These are phyloP conservation scores for Apophysomyces trapeziformis DNA, from an alignment of 371 early-diverging fungal genomes.

Conservation along the genomic window DNA sequence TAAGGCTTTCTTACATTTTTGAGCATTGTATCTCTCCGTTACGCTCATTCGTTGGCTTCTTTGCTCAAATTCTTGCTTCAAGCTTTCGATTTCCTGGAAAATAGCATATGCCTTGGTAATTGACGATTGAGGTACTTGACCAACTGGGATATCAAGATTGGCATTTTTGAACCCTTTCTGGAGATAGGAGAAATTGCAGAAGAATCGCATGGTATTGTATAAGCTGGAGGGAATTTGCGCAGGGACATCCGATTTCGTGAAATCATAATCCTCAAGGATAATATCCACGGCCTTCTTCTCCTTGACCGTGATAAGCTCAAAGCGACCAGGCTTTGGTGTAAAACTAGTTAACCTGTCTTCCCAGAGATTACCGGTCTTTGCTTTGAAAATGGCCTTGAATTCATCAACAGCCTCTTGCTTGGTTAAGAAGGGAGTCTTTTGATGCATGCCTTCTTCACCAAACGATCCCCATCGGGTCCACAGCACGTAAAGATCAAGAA, in stretches of 20 bases:
- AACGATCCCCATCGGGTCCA: conserved; percentile 65
- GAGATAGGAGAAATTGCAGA: conserved; percentile 49
- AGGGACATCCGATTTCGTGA: conserved; percentile 12
- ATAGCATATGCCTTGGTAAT: conserved; percentile 45
- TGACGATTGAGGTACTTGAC: conserved; percentile 46
- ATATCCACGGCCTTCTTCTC: conserved; percentile 14
- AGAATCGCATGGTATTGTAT: conserved; percentile 44
- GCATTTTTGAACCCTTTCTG: conserved; percentile 34
- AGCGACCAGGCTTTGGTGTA: conserved; percentile 50
- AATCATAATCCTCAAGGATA: conserved; percentile 17
- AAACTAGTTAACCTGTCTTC: conserved; percentile 36
- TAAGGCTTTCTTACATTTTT: conserved; percentile 16
- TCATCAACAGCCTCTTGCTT: conserved; percentile 56
- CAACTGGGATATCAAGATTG: conserved; percentile 53
- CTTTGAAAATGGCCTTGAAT: conserved; percentile 62
- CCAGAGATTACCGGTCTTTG: conserved; percentile 64
- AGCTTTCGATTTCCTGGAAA: conserved; percentile 33
- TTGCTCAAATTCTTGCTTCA: conserved; percentile 28
- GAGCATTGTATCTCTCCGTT: conserved; percentile 11
- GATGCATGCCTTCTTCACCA: conserved; percentile 58
- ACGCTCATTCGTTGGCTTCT: background rate
- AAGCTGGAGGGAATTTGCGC: conserved; percentile 28
- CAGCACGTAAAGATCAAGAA: conserved; percentile 55
- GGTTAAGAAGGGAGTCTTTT: conserved; percentile 59
- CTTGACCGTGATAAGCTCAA: conserved; percentile 38